phyloP scores from a whole-genome alignment of 345 rosid genomes.

The Dimocarpus longan region DNA sequence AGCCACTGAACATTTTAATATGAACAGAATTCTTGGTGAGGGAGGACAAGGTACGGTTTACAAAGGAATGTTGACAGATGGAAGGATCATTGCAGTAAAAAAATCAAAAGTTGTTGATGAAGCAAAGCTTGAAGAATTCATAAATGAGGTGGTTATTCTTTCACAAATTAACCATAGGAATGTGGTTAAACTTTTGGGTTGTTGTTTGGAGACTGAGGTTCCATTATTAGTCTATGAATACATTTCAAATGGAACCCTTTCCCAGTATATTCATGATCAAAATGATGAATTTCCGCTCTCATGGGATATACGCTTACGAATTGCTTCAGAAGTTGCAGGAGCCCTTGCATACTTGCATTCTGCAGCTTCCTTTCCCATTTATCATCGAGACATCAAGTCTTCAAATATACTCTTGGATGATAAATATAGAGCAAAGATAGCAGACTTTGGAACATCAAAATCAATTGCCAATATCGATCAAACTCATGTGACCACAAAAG shows the following conservation, averaged over 20 bases:
- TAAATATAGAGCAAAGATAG: neutral
- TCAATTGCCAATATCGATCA: neutral
- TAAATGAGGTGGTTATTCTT: neutral
- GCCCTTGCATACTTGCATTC: neutral
- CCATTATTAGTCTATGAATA: neutral
- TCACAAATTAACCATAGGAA: neutral
- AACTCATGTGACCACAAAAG: constrained; percentile 1
- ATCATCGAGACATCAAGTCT: neutral
- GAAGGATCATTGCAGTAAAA: neutral
- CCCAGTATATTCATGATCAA: neutral
- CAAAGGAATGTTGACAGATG: neutral
- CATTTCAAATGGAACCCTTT: neutral
- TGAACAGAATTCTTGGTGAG: neutral
- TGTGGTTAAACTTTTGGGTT: neutral
- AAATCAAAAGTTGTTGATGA: neutral
- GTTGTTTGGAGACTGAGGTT: neutral
- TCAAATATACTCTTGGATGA: neutral
- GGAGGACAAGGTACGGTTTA: neutral
- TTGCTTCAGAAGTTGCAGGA: neutral
- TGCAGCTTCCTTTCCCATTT: neutral
- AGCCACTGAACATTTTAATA: neutral
- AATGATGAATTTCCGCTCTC: neutral
- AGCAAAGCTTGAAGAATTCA: neutral
- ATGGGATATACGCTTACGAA: neutral
- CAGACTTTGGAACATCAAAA: neutral